Percentiles rank a stretch among this genome's conserved stretches.
Evolutionary conservation across 768 basidiomycete genomes (phyloP).

Genomic region (Dentipellis sp.): DNA sequence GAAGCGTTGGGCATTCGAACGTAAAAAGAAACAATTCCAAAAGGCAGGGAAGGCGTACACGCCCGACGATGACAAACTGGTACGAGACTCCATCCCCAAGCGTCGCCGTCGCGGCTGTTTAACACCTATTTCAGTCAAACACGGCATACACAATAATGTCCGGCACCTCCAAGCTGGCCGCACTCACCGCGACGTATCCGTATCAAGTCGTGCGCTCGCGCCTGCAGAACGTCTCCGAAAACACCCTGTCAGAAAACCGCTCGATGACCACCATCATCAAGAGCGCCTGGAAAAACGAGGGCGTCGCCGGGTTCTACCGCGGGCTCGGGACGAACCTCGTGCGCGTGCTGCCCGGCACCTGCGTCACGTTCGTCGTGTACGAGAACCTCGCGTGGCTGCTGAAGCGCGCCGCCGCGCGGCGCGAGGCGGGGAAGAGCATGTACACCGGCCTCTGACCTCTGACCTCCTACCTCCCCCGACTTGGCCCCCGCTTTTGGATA

Average conservation of each 20-base stretch:
- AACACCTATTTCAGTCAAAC: slow-evolving; percentile 57
- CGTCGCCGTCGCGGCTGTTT: not conserved
- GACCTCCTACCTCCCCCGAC: not conserved
- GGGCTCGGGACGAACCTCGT: slow-evolving; percentile 92
- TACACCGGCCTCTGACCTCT: not conserved
- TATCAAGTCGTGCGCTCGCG: slow-evolving; percentile 96
- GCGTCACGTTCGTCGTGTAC: slow-evolving; percentile 97
- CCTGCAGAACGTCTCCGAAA: slow-evolving; percentile 53
- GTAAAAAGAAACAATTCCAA: slow-evolving; percentile 55
- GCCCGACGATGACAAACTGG: slow-evolving; percentile 76
- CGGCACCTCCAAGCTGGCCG: slow-evolving; percentile 79
- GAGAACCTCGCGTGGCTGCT: slow-evolving; percentile 85
- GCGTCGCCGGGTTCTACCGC: slow-evolving; percentile 83
- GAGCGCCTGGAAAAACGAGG: slow-evolving; percentile 76
- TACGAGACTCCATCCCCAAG: slow-evolving; percentile 28
- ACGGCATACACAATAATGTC: slow-evolving; percentile 88
- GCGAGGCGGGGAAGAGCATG: not conserved
- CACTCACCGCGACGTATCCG: slow-evolving; percentile 83
- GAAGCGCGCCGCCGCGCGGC: not conserved
- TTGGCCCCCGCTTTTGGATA: not conserved
- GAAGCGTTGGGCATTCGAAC: slow-evolving; percentile 83
- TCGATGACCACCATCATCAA: slow-evolving; percentile 74
- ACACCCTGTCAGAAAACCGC: slow-evolving; percentile 46
- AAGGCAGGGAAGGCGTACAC: slow-evolving; percentile 57
- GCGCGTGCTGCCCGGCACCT: slow-evolving; percentile 92